Base-by-base conservation (phyloP, 1,284 basidiomycete species). In the Ceratobasidium theobromae region DNA sequence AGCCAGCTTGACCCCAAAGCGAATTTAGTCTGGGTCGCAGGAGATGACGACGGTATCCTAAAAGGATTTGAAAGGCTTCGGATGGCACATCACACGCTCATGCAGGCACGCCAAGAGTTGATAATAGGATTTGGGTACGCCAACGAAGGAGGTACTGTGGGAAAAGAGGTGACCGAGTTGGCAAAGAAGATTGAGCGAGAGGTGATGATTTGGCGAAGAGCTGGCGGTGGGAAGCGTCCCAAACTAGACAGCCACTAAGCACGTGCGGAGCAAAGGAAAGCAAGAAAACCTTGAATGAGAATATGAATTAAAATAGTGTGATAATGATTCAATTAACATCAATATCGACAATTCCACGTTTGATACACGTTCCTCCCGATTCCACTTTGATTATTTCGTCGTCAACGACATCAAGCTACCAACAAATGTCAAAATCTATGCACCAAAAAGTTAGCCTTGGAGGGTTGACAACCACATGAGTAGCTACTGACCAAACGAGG, bases 381-480 rank as follows among this genome's bases (percentile, higher is more conserved):
- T 25, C 27, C 48, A 6, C 4, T 46, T 25, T 32, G 12, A 27
- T 21, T 62, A 62, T 18, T 62, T 46, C 3, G 40, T 18, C 55
- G 58, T 49, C 49, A 60, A 72, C 48, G 35, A 71, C 77, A 78
- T 81, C 65, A 81, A 73, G 73, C 79, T 80, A 32, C 81, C 82
- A 25, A 84, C 82, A 72, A 88, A 88, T 9, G 86, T 88, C 75
- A 88, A 75, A 69, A 88, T 86, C 87, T 88, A 70, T 2, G 41
- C 11, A 16, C 65, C 25, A 48, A 25, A 43, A 60, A 0, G 53
- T 55, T 46, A 67, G 3, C 14, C 33, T 8, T 23, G 16, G 16
- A 12, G 41, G 14, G 9, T 21, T 11, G 9, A 21, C 4, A 41
- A 14, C 4, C 38, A n/a, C 30, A 16, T 18, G 14, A 28, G n/a